Evolutionary conservation across 1,139 yeast genomes (phyloP), one percentile per base, ranked within the genome.

Genomic region (Meyerozyma athensensis): DNA sequence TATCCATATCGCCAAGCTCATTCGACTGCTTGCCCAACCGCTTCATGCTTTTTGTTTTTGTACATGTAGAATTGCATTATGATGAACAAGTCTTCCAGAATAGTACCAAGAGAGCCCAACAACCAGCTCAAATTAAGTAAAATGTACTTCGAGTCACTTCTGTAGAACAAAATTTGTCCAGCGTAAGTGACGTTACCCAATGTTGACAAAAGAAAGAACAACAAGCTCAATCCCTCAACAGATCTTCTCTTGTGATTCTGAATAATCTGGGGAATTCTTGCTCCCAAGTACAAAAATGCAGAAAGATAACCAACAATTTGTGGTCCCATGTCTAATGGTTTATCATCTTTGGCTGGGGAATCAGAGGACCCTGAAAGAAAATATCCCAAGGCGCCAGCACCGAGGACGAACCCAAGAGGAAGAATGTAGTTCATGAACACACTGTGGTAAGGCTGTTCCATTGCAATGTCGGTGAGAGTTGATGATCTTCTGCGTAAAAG

Each of bases 101-200:
- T 77, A 5, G 92, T 82, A 18, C 92, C 90, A 39, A 82, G 59
- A 2, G 87, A 79, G 2, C 92, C 92, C 47, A 83, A 59, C 45
- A 83, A 63, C 92, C 92, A 83, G 46, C 86, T 78, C 49, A 80
- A 54, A 58, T 85, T 84, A 45, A 81, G 66, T 44, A 71, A 52
- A 33, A 85, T 52, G 61, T 85, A 85, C 30, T 72, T 66, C 44
- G 63, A 48, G 53, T 84, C 92, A 36, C 68, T 67, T 50, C 92
- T 68, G 59, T 72, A 84, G 46, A 80, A 67, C 42, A 85, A 61
- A 40, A 85, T 85, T 53, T 85, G 90, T 36, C 79, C 77, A 17
- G 90, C 86, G 53, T 84, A 86, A 4, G 92, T 81, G 45, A 83
- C 54, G 56, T 86, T 85, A 19, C 94, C 95, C 48, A 83, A 62